These are phyloP conservation scores for Penstemon barbatus DNA, from an alignment of 257 asterid species.

Conservation along the genomic window DNA sequence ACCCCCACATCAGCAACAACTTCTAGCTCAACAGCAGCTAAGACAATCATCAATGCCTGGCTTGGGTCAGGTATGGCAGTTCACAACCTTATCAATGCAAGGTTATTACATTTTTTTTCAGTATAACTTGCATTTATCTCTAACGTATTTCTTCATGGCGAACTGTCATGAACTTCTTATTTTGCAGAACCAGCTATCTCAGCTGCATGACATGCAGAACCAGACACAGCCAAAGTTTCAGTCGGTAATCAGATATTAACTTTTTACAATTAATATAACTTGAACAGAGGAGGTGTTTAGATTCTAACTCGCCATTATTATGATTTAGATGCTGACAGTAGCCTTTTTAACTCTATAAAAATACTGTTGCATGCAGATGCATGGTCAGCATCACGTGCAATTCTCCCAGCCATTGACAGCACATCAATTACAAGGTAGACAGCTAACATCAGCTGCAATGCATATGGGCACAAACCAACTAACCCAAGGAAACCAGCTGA, in stretches of 20 bases:
- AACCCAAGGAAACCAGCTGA: conserved; percentile 89
- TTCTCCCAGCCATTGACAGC: conserved; percentile 79
- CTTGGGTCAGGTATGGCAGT: conserved; percentile 73
- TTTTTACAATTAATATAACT: conserved; percentile 5
- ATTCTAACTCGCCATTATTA: conserved; percentile 7
- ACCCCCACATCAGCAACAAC: conserved; percentile 78
- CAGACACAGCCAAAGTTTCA: conserved; percentile 79
- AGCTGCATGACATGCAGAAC: conserved; percentile 72
- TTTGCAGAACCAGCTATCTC: conserved; percentile 72
- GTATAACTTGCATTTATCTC: background rate
- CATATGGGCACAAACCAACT: conserved; percentile 78
- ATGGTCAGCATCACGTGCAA: conserved; percentile 87
- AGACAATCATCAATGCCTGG: conserved; percentile 82
- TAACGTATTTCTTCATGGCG: background rate
- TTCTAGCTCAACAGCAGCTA: conserved; percentile 75
- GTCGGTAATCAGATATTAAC: conserved; percentile 45
- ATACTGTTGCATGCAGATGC: conserved; percentile 51
- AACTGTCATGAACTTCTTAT: conserved; percentile 18
- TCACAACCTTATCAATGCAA: conserved; percentile 4
- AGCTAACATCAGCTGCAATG: conserved; percentile 73
- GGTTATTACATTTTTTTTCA: conserved; percentile 13
- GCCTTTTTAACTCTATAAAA: conserved; percentile 16
- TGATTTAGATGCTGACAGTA: conserved; percentile 17
- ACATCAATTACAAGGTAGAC: conserved; percentile 87
- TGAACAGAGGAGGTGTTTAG: conserved; percentile 22